phyloP scores from a whole-genome alignment of 306 rosid species.

The Trifolium pratense region DNA sequence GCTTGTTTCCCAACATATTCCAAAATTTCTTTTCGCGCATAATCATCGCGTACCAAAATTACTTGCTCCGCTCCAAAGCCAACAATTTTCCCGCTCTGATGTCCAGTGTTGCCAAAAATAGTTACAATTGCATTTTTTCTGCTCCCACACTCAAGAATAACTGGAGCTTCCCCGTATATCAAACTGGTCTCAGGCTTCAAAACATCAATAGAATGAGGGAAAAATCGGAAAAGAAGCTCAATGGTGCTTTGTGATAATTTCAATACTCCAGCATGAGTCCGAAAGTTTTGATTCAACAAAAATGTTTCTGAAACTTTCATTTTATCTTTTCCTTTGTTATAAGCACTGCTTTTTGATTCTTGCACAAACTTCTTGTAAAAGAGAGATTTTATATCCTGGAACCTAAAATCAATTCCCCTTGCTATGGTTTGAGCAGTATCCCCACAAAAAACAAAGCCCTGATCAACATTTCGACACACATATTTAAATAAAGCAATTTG shows the following conservation, averaged over 20 bases:
- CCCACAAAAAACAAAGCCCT: conserved; percentile 83
- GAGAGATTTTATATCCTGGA: conserved; percentile 67
- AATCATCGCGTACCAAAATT: conserved; percentile 77
- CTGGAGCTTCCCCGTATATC: conserved; percentile 72
- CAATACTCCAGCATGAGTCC: conserved; percentile 76
- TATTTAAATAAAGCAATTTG: conserved; percentile 75
- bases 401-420: conserved; percentile 79
- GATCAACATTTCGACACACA: conserved; percentile 71
- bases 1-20: conserved; percentile 70
- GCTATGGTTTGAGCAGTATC: conserved; percentile 90
- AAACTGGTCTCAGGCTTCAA: conserved; percentile 76
- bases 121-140: conserved; percentile 64
- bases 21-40: conserved; percentile 51
- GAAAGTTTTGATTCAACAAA: conserved; percentile 68
- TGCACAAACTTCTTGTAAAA: conserved; percentile 65
- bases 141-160: conserved; percentile 60
- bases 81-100: conserved; percentile 48
- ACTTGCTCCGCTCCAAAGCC: conserved; percentile 91
- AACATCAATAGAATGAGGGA: conserved; percentile 67
- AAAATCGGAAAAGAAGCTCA: conserved; percentile 69
- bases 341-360: conserved; percentile 42
- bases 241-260: conserved; percentile 71
- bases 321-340: conserved; percentile 49
- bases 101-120: conserved; percentile 67
- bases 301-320: conserved; percentile 56